phyloP scores from a whole-genome alignment of 176 grass and related monocot species.

The Eleusine indica region DNA sequence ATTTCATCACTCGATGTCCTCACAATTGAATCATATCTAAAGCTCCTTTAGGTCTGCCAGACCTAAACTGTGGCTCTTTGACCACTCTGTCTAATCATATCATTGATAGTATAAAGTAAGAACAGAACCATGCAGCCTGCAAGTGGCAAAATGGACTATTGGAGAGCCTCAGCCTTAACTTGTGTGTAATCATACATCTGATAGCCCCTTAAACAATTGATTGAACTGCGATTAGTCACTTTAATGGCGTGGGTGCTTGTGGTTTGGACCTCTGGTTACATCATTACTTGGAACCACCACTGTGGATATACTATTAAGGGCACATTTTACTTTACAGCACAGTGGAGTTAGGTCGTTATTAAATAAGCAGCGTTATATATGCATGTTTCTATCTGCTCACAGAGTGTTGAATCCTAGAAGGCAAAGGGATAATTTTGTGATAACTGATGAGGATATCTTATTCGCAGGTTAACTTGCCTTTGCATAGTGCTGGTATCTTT shows the following conservation, averaged over 20 bases:
- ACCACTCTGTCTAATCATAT: constrained; percentile 40
- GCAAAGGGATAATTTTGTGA: neutral
- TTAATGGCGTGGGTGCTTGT: neutral
- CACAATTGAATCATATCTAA: constrained; percentile 28
- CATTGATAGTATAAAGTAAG: neutral
- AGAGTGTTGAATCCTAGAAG: neutral
- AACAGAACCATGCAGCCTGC: constrained; percentile 32
- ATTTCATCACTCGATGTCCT: constrained; percentile 35
- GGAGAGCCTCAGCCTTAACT: neutral
- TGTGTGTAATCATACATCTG: neutral
- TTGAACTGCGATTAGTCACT: constrained; percentile 18
- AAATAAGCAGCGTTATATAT: neutral
- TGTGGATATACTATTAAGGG: neutral
- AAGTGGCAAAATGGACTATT: neutral
- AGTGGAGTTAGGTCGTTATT: neutral
- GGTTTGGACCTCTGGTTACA: constrained; percentile 26
- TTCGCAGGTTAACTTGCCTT: constrained; percentile 2
- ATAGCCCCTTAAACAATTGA: constrained; percentile 28
- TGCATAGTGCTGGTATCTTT: constrained; percentile 5
- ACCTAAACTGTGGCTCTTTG: constrained; percentile 31
- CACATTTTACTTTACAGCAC: constrained; percentile 8
- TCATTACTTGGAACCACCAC: constrained; percentile 19
- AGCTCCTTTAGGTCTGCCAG: constrained; percentile 27
- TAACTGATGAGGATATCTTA: neutral
- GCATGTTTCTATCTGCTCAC: neutral